Base-by-base conservation (phyloP, 208 protist species). In the Wallacemonas collosoma region DNA sequence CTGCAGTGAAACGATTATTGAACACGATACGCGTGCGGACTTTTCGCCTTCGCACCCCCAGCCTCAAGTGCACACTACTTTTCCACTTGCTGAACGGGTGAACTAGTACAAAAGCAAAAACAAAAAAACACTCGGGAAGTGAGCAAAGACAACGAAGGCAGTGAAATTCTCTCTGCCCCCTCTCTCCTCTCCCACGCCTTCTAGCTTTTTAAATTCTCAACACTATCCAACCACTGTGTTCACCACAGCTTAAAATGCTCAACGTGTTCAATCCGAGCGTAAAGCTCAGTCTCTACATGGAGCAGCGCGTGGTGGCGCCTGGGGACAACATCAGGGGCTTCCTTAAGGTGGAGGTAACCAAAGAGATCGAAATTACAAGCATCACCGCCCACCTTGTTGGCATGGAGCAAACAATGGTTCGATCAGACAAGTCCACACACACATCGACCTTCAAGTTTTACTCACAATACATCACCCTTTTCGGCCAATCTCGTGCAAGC, bases 281-380 rank as follows among this genome's bases (percentile, higher is more conserved):
- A 17, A 65, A 6, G 60, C 43, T 65, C 11, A 65, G 11, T 17
- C 60, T 36, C 41, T 48, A 65, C 17, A 4, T 65, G 41, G 40
- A 65, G 60, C 9, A 44, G 60, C 38, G 8, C 15, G 50, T 17
- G 6, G 3, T 48, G 3, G 3, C 41, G 6, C 40, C 60, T 26
- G 60, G 60, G 14, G 60, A 65, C 41, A 38, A 48, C 43, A 41
- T 65, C 14, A 15, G 36, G 3, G 60, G 60, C 43, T 65, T 48
- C n/a, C 40, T 65, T 47, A 65, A 65, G 43, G 38, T 65, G 36
- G 60, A 48, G 6, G 40, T 65, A 8, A 35, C 60, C 7, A 65
- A 65, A n/a, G 60, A 65, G 40, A n/a, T 48, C 7, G 60, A 65
- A 17, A 51, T 65, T 1, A 65, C 60, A 9, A 6, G 7, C 38